These are phyloP conservation scores for Schrenkiella parvula DNA, from an alignment of 345 rosid species.

Conservation along the genomic window DNA sequence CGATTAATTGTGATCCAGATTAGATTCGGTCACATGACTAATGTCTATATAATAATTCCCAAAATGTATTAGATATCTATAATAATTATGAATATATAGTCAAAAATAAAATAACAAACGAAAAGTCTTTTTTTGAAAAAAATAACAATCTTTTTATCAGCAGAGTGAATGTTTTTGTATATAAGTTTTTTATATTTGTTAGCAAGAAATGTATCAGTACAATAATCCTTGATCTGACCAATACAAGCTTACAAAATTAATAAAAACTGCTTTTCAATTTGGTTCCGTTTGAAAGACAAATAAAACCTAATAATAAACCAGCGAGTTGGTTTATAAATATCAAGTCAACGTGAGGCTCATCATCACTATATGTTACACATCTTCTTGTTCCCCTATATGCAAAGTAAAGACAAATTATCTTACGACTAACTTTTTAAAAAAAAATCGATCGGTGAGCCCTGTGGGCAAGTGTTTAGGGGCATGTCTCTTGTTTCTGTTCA, in stretches of 20 bases:
- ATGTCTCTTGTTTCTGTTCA: slow-evolving; percentile 15
- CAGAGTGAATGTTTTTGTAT: too few species aligned
- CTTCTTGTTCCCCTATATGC: background rate
- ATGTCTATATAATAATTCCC: background rate
- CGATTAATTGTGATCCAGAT: background rate
- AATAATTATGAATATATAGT: background rate
- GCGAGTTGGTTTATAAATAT: background rate
- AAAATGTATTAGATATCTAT: background rate
- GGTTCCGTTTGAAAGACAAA: background rate
- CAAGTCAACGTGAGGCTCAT: background rate
- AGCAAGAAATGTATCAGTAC: background rate
- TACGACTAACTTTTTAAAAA: background rate
- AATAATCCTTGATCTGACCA: background rate
- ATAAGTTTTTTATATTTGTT: background rate
- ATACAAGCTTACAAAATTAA: background rate
- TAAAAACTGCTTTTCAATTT: background rate
- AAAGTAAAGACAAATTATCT: background rate
- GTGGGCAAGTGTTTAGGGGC: slow-evolving; percentile 7
- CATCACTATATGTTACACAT: background rate
- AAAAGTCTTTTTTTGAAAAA: too few species aligned
- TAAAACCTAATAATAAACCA: background rate
- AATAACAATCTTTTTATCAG: too few species aligned
- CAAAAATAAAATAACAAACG: background rate
- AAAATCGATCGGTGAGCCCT: background rate
- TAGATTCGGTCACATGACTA: background rate